Evolutionary conservation across 2,329 filamentous ascomycete genomes (phyloP).

Genomic region (Cercospora beticola): DNA sequence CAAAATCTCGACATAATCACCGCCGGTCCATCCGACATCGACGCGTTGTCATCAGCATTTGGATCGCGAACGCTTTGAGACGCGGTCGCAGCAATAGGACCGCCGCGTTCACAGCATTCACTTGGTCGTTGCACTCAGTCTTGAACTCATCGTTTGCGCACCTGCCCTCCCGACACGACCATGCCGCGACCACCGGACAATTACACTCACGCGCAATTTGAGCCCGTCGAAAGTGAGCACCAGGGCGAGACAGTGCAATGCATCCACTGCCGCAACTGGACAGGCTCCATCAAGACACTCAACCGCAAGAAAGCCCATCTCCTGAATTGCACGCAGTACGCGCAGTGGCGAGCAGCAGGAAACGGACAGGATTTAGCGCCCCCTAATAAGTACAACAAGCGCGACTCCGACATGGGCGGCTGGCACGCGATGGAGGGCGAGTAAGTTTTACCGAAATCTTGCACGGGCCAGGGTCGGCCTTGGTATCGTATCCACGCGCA

Average conservation of each 20-base stretch:
- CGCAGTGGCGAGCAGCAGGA: slow-evolving; percentile 33
- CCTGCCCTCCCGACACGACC: not conserved
- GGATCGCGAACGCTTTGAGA: not conserved
- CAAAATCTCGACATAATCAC: slow-evolving; percentile 12
- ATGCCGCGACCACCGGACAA: slow-evolving; percentile 32
- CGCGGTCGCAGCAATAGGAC: not conserved
- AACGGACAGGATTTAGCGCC: slow-evolving; percentile 37
- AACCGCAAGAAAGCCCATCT: slow-evolving; percentile 38
- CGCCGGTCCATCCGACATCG: not conserved
- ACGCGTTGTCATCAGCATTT: not conserved
- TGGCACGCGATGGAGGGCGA: slow-evolving; percentile 26
- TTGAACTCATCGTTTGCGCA: not conserved
- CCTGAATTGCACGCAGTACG: slow-evolving; percentile 32
- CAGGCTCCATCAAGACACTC: slow-evolving; percentile 35
- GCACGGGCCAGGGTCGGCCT: slow-evolving; percentile 5
- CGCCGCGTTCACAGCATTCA: not conserved
- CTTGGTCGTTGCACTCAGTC: not conserved
- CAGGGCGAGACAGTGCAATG: slow-evolving; percentile 35
- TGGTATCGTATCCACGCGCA: not conserved
- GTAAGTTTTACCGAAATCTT: slow-evolving; percentile 23
- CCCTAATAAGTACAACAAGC: slow-evolving; percentile 35
- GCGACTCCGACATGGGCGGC: slow-evolving; percentile 24
- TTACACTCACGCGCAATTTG: slow-evolving; percentile 34
- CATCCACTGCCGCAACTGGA: slow-evolving; percentile 37
- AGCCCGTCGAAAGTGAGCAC: slow-evolving; percentile 28